Conservation (phyloP, 1,284 basidiomycete species). For the Taiwanofungus camphoratus region DNA sequence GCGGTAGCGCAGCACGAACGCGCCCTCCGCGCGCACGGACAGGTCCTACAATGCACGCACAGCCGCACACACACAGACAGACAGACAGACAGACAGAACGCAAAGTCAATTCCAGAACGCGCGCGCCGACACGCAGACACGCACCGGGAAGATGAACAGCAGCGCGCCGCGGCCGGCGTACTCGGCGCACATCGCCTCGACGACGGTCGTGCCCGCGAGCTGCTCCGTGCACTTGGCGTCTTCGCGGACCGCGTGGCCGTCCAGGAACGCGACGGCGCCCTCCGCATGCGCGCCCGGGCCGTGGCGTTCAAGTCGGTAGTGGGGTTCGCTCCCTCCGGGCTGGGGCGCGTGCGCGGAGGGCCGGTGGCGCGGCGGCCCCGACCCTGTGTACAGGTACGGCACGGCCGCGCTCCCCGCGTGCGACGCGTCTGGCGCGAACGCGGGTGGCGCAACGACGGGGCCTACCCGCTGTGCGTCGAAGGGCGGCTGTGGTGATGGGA, state of each 20-base stretch:
- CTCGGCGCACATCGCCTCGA: constrained; percentile 54
- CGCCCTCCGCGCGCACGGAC: constrained; percentile 23
- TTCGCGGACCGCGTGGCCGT: constrained; percentile 39
- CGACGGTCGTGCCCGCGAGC: constrained; percentile 60
- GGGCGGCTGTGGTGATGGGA: no score
- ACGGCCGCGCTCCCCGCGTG: neutral
- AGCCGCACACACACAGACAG: no score
- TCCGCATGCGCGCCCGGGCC: no score
- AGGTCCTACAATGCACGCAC: constrained; percentile 18
- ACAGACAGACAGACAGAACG: no score
- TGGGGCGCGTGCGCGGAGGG: no score
- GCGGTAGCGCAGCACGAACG: constrained; percentile 24
- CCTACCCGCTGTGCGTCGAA: no score
- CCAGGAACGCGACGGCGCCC: constrained; percentile 36
- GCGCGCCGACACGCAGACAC: constrained; percentile 24
- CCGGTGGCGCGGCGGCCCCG: neutral
- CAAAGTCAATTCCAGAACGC: no score
- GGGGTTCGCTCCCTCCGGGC: constrained; percentile 1
- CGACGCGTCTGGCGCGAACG: no score
- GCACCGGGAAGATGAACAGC: constrained; percentile 70
- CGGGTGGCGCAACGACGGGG: no score
- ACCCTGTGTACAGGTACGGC: neutral
- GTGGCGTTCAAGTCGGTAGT: no score
- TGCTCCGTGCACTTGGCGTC: constrained; percentile 47
- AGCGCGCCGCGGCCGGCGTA: constrained; percentile 52